Percentiles rank a stretch among this genome's conserved stretches.
Conservation (phyloP, 768 basidiomycete species). For the Hygrophoropsis aurantiaca region DNA sequence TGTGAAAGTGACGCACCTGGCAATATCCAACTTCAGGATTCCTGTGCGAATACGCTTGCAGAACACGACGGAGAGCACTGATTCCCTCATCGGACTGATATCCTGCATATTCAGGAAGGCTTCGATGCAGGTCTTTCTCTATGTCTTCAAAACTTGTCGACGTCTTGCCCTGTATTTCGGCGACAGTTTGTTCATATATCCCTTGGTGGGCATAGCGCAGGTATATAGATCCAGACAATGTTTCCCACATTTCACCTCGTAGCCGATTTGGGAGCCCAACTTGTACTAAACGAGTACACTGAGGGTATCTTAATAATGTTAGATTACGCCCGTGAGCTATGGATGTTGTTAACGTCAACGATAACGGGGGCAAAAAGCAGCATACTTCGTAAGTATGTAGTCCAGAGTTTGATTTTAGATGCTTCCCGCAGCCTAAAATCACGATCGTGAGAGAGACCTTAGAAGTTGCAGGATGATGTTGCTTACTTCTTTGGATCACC, state of each 20-base stretch:
- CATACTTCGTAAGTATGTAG: conserved; percentile 77
- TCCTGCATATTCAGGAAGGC: conserved; percentile 94
- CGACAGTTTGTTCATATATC: conserved; percentile 71
- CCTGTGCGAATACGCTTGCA: conserved; percentile 94
- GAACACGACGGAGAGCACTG: conserved; percentile 75
- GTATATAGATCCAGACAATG: conserved; percentile 89
- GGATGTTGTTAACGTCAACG: conserved; percentile 10
- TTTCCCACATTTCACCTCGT: conserved; percentile 98
- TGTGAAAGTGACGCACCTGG: conserved; percentile 51
- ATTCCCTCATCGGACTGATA: conserved; percentile 93
- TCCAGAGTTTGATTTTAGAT: conserved; percentile 96
- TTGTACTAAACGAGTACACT: conserved; percentile 95
- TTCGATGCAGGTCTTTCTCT: conserved; percentile 95
- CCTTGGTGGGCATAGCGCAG: conserved; percentile 88
- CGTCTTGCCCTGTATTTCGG: conserved; percentile 73
- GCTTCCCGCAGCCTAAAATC: conserved; percentile 73
- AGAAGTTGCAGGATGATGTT: background rate
- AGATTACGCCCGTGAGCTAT: conserved; percentile 90
- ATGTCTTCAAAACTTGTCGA: conserved; percentile 96
- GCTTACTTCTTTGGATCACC: conserved; percentile 88
- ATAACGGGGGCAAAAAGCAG: conserved; percentile 1
- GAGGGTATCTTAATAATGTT: conserved; percentile 93
- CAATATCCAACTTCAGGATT: conserved; percentile 96
- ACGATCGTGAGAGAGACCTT: conserved; percentile 9
- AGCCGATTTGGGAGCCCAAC: conserved; percentile 94